Evolutionary conservation across 768 basidiomycete genomes (phyloP), one percentile per base, ranked within the genome.

Genomic region (Xerocomellus amylosporus): DNA sequence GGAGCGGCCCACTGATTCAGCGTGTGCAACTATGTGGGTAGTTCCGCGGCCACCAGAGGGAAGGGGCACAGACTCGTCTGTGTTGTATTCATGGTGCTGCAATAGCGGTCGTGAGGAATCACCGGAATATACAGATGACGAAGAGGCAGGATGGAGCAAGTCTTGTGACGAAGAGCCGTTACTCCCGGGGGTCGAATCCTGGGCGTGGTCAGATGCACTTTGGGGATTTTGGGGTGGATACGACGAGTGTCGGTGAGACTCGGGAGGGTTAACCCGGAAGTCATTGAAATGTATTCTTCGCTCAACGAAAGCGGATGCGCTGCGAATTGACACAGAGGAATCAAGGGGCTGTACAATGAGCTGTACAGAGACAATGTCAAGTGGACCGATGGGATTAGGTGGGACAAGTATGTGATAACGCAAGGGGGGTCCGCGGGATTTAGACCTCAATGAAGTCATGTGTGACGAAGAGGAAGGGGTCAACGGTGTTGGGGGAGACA

Each of bases 331-430:
- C 36, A 85, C 76, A 24, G 70, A 69, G n/a, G 77, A 70, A 58
- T 88, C 85, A 40, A 79, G 57, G 8, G 87, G 83, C n/a, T 79
- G 77, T 43, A 90, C 74, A 48, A 77, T 75, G 54, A 92, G 73
- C 14, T 82, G 78, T 53, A 88, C 78, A 50, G 87, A 80, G 28
- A 91, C 76, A 34, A 88, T 77, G 68, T 91, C 90, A 42, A 81
- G 75, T 24, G 90, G 90, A 20, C 87, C 89, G 47, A 90, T 76
- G 8, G 88, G 80, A 39, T 73, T 62, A 20, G 76, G 72, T 28
- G 88, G 86, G 0, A 77, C 61, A 55, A 79, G 74, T 44, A 89
- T 64, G 45, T 75, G 74, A 66, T 88, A 91, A 49, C 79, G 80
- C 64, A 90, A 73, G 44, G 78, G 67, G 6, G 83, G 81, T 1